These are phyloP conservation scores for Saposhnikovia divaricata DNA, from an alignment of 129 eudicot species.

Conservation along the genomic window DNA sequence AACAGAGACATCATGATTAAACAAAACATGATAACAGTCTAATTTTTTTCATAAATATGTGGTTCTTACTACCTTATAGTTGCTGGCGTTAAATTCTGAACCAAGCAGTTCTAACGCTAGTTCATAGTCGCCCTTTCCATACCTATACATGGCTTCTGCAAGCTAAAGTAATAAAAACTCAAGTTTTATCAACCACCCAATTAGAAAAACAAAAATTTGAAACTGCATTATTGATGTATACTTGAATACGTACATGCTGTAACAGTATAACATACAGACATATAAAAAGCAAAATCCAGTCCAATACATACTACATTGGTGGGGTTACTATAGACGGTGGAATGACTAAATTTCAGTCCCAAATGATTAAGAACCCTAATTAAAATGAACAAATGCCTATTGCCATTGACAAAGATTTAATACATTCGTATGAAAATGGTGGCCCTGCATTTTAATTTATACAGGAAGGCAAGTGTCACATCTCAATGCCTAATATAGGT, in stretches of 20 bases:
- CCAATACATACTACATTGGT: background rate
- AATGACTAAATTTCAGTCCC: background rate
- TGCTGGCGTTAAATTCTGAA: slow-evolving; percentile 55
- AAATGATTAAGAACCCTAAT: background rate
- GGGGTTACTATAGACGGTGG: background rate
- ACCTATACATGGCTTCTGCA: slow-evolving; percentile 68
- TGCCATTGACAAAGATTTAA: background rate
- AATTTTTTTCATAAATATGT: background rate
- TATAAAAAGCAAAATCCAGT: background rate
- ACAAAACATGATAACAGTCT: background rate
- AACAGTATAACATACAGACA: background rate
- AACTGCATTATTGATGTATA: background rate
- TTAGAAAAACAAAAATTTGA: background rate
- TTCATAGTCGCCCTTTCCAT: slow-evolving; percentile 63
- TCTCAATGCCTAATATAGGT: background rate
- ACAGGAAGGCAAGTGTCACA: background rate
- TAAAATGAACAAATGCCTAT: background rate
- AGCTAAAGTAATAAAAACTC: slow-evolving; percentile 41
- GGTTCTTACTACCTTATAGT: slow-evolving; percentile 51
- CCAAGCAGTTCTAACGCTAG: slow-evolving; percentile 67
- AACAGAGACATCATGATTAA: background rate
- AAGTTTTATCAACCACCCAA: too few relatives aligned
- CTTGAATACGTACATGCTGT: background rate
- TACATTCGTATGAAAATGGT: background rate
- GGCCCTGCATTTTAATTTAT: background rate